Percentiles rank a stretch among this genome's conserved stretches.
Evolutionary conservation across 768 basidiomycete species (phyloP).

Genomic region (Trametes sanguinea): DNA sequence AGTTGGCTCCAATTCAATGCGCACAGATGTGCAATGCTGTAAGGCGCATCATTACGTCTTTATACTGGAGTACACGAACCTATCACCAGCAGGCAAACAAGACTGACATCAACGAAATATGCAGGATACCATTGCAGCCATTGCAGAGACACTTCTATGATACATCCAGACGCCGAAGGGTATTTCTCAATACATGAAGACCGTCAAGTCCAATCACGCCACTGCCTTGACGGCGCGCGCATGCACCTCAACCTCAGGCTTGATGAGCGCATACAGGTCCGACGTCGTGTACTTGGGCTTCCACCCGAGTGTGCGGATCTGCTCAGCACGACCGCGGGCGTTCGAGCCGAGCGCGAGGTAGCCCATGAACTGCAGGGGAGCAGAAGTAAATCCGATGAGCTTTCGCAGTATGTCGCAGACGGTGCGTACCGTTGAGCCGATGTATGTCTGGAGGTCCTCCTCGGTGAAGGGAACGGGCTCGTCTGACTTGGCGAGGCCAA

Average conservation of each 20-base stretch:
- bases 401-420: not conserved
- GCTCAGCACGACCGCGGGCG: slow-evolving; percentile 31
- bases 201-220: too few relatives aligned
- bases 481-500: slow-evolving; percentile 30
- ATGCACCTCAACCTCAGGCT: slow-evolving; percentile 37
- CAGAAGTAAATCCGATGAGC: not conserved
- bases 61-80: too few relatives aligned
- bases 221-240: not conserved
- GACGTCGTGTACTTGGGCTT: slow-evolving; percentile 41
- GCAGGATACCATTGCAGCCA: too few relatives aligned
- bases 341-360: slow-evolving; percentile 16
- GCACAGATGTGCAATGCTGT: too few relatives aligned
- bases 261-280: slow-evolving; percentile 46
- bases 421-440: slow-evolving; percentile 6
- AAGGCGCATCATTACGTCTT: too few relatives aligned
- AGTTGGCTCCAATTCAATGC: too few relatives aligned
- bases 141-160: too few relatives aligned
- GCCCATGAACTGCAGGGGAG: not conserved
- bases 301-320: slow-evolving; percentile 47
- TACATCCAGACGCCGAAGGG: too few relatives aligned
- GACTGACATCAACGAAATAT: too few relatives aligned
- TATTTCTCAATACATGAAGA: too few relatives aligned
- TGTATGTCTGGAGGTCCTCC: slow-evolving; percentile 43
- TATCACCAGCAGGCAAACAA: too few relatives aligned
- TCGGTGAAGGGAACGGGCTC: slow-evolving; percentile 45